Conservation (phyloP, 2,329 filamentous ascomycete species). For the Alternaria panax region DNA sequence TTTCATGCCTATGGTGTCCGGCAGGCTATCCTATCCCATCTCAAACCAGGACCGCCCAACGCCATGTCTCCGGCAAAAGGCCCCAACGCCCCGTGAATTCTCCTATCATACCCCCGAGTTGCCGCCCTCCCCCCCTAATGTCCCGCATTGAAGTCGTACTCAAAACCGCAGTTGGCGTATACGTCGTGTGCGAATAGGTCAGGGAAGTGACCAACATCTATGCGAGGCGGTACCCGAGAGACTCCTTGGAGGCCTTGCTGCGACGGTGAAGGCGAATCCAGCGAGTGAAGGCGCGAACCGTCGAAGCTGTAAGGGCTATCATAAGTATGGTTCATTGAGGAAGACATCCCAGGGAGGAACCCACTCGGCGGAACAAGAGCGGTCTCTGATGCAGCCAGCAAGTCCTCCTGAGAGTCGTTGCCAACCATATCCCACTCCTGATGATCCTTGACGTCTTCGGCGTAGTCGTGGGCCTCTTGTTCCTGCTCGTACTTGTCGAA, state of each 20-base stretch:
- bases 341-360: not conserved
- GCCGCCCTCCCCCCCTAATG: not conserved
- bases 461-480: not conserved
- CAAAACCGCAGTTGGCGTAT: not conserved
- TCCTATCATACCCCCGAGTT: not conserved
- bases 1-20: not conserved
- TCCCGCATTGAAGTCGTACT: not conserved
- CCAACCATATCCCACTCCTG: not conserved
- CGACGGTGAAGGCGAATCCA: not conserved
- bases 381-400: not conserved
- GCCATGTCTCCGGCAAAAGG: not conserved
- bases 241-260: not conserved
- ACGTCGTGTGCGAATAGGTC: not conserved
- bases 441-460: not conserved
- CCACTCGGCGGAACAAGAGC: not conserved
- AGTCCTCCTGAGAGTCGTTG: not conserved
- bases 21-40: not conserved
- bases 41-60: not conserved
- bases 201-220: not conserved
- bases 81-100: not conserved
- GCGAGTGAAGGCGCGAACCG: not conserved
- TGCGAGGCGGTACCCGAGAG: not conserved
- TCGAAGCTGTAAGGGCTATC: not conserved
- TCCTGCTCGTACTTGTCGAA: not conserved
- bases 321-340: not conserved